phyloP scores from a whole-genome alignment of 75 land plant species.

The Cunninghamia lanceolata region DNA sequence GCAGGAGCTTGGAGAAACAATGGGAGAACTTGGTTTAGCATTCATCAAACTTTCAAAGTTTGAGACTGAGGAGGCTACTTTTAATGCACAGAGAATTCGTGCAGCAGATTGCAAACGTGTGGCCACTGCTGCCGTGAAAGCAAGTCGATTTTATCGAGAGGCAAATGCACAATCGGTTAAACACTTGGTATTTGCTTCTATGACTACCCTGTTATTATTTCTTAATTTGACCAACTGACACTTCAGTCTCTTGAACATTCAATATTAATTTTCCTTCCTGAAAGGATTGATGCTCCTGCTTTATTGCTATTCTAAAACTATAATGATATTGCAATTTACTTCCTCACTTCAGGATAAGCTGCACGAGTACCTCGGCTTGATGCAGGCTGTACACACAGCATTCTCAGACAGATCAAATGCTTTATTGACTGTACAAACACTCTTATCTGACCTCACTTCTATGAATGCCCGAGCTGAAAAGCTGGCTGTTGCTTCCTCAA shows the following conservation, averaged over 20 bases:
- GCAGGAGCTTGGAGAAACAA: conserved; percentile 87
- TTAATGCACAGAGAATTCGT: conserved; percentile 57
- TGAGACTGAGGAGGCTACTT: conserved; percentile 65
- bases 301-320: conserved; percentile 5
- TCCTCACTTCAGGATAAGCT: conserved; percentile 64
- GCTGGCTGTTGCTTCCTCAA: conserved; percentile 72
- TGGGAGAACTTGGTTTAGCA: conserved; percentile 93
- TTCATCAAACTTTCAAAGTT: conserved; percentile 87
- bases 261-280: neutral
- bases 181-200: conserved; percentile 63
- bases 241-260: neutral
- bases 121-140: conserved; percentile 91
- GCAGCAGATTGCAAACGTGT: conserved; percentile 68
- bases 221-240: neutral
- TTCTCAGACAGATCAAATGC: conserved; percentile 87
- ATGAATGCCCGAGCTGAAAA: conserved; percentile 69
- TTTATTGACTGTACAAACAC: conserved; percentile 79
- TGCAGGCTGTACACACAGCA: conserved; percentile 74
- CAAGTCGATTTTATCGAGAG: conserved; percentile 80
- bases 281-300: neutral
- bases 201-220: neutral
- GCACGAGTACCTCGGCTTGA: conserved; percentile 81
- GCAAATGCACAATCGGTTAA: conserved; percentile 76
- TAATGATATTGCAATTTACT: neutral
- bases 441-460: conserved; percentile 63